Evolutionary conservation across 768 basidiomycete genomes (phyloP).

Genomic region (Rhizopogon rudus): DNA sequence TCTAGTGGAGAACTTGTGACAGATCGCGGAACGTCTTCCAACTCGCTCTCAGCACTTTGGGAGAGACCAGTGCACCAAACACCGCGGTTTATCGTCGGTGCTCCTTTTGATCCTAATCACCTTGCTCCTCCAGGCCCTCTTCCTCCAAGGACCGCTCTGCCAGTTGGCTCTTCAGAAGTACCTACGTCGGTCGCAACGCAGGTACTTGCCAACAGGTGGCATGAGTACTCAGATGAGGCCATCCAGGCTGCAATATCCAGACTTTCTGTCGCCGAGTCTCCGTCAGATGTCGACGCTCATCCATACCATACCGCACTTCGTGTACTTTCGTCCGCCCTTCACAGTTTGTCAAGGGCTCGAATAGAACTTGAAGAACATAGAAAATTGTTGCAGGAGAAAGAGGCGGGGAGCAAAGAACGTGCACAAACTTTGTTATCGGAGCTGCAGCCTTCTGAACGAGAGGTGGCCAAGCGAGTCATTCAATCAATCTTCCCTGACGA

Average conservation of each 20-base stretch:
- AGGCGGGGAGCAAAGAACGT: slow-evolving; percentile 43
- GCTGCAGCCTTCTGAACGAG: slow-evolving; percentile 55
- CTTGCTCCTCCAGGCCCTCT: slow-evolving; percentile 33
- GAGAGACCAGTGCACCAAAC: slow-evolving; percentile 27
- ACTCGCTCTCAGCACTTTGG: slow-evolving; percentile 37
- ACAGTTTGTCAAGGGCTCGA: slow-evolving; percentile 50
- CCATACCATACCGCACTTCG: slow-evolving; percentile 69
- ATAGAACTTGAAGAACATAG: slow-evolving; percentile 62
- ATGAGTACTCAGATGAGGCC: slow-evolving; percentile 70
- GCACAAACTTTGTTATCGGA: slow-evolving; percentile 55
- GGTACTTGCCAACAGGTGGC: slow-evolving; percentile 69
- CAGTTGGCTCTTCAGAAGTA: slow-evolving; percentile 9
- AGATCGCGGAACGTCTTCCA: slow-evolving; percentile 26
- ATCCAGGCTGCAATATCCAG: slow-evolving; percentile 60
- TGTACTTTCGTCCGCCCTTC: slow-evolving; percentile 62
- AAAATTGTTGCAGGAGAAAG: slow-evolving; percentile 52
- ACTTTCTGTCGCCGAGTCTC: slow-evolving; percentile 40
- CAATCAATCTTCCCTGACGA: slow-evolving; percentile 56
- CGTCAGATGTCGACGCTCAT: slow-evolving; percentile 40
- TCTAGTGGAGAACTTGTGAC: slow-evolving; percentile 16
- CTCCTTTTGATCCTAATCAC: slow-evolving; percentile 25
- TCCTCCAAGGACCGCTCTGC: slow-evolving; percentile 4
- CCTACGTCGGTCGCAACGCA: slow-evolving; percentile 32
- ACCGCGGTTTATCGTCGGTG: slow-evolving; percentile 38
- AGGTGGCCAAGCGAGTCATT: slow-evolving; percentile 62